Conservation (phyloP, 306 rosid genomes). For the Vigna unguiculata region DNA sequence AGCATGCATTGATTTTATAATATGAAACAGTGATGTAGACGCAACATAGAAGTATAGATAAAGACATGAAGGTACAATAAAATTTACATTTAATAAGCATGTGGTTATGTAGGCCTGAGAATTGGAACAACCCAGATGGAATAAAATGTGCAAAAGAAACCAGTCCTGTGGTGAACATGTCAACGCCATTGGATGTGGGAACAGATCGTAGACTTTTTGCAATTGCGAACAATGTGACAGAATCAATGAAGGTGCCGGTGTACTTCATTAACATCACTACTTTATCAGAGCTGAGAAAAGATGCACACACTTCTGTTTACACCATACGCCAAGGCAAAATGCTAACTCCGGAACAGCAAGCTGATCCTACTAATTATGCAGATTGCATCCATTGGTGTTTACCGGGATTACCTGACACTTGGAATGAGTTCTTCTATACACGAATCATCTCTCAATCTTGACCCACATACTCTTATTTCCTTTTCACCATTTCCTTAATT, state of each 20-base stretch:
- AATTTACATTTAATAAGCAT: conserved; percentile 6
- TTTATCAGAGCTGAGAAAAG: conserved; percentile 83
- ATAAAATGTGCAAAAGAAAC: conserved; percentile 95
- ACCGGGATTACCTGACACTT: conserved; percentile 94
- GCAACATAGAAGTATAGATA: background rate
- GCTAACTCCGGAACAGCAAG: conserved; percentile 85
- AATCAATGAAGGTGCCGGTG: conserved; percentile 75
- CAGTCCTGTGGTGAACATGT: conserved; percentile 65
- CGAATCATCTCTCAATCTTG: conserved; percentile 81
- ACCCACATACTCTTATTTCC: conserved; percentile 42
- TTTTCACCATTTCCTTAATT: conserved; percentile 34
- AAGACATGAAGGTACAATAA: background rate
- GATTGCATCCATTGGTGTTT: conserved; percentile 99
- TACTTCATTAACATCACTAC: conserved; percentile 79
- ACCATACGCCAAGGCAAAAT: conserved; percentile 95
- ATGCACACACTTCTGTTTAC: conserved; percentile 90
- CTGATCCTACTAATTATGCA: conserved; percentile 87
- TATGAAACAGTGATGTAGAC: conserved; percentile 1
- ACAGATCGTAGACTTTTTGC: conserved; percentile 81
- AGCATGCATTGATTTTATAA: background rate
- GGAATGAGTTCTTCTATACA: conserved; percentile 91
- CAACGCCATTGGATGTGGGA: conserved; percentile 79
- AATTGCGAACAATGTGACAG: conserved; percentile 63
- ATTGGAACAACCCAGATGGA: conserved; percentile 94
- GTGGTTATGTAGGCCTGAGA: conserved; percentile 71